phyloP scores from a whole-genome alignment of 345 rosid species.

The Aethionema arabicum region DNA sequence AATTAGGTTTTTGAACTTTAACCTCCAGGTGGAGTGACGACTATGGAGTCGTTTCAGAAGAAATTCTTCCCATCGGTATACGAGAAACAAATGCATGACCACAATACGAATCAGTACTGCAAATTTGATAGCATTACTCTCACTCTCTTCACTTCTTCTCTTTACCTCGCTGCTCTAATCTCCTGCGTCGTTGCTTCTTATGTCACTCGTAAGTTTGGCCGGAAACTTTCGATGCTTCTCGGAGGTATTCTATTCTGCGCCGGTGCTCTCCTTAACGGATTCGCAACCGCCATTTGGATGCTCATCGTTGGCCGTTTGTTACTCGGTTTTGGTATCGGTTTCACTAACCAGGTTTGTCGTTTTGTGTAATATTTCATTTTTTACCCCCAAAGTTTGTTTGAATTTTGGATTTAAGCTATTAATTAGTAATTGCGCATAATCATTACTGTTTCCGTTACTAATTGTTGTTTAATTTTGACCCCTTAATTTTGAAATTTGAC shows the following conservation, averaged over 20 bases:
- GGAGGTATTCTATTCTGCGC: conserved; percentile 71
- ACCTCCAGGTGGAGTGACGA: conserved; percentile 74
- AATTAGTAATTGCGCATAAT: too few relatives aligned
- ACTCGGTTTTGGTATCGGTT: conserved; percentile 91
- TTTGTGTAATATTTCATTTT: neutral
- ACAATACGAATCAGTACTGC: conserved; percentile 58
- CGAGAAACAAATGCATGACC: conserved; percentile 41
- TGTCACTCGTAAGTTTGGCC: conserved; percentile 64
- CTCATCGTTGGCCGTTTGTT: conserved; percentile 74
- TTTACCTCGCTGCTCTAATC: conserved; percentile 75
- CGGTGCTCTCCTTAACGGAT: conserved; percentile 80
- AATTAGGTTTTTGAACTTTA: neutral
- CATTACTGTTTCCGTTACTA: neutral
- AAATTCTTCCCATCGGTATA: conserved; percentile 67
- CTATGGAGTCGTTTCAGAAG: conserved; percentile 61
- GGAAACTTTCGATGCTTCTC: conserved; percentile 78
- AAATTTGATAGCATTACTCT: conserved; percentile 57
- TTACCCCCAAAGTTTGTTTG: neutral
- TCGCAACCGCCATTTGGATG: conserved; percentile 73
- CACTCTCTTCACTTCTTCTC: conserved; percentile 86
- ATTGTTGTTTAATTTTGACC: neutral
- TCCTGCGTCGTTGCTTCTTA: conserved; percentile 69
- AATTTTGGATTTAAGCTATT: too few relatives aligned
- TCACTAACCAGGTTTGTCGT: conserved; percentile 76
- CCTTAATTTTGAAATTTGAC: neutral